Base-by-base conservation (phyloP, 1,284 basidiomycete genomes). In the Omphalotus olearius region DNA sequence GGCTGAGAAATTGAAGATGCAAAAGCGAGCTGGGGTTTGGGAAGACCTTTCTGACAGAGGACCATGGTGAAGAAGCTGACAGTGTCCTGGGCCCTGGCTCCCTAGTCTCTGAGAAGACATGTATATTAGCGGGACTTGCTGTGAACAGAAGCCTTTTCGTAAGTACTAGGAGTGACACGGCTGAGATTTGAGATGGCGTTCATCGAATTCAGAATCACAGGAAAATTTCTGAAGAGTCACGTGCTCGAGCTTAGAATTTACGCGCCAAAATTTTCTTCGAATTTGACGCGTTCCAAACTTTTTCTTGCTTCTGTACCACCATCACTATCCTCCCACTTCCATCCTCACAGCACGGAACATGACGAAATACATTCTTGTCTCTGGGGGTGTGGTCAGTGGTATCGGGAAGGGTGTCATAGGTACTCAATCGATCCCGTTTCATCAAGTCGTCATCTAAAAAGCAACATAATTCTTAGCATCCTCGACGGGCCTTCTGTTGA, bases 321-420 rank as follows among this genome's bases (percentile, higher is more conserved):
- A 10, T 25, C 36, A 11, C 17, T 13, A 23, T 9, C 17, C 26
- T 33, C 38, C 46, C 23, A 4, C 10, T 47, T 23, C 23, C 14
- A 23, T 10, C 17, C 16, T 35, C 38, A 35, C 23, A 4, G 4
- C 40, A 14, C 23, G 13, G 9, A 52, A 47, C 14, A 88, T 89
- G 85, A 88, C 85, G 44, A 95, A 95, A 74, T 96, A 91, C 71
- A 96, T 96, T 64, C 64, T 95, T 54, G 90, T 96, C 16, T 91
- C 88, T 52, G 92, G 92, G 57, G 92, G 92, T 69, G 92, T 96
- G 53, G 88, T 96, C 64, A 94, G 91, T 67, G 92, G 92, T 50
- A 95, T 95, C 62, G 92, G 92, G 57, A 95, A 95, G 80, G 93
- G 92, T 63, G 90, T 95, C 56, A 95, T 95, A 62, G 92, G 92